Evolutionary conservation across 208 protist species (phyloP).

Genomic region (Leishmania mexicana): DNA sequence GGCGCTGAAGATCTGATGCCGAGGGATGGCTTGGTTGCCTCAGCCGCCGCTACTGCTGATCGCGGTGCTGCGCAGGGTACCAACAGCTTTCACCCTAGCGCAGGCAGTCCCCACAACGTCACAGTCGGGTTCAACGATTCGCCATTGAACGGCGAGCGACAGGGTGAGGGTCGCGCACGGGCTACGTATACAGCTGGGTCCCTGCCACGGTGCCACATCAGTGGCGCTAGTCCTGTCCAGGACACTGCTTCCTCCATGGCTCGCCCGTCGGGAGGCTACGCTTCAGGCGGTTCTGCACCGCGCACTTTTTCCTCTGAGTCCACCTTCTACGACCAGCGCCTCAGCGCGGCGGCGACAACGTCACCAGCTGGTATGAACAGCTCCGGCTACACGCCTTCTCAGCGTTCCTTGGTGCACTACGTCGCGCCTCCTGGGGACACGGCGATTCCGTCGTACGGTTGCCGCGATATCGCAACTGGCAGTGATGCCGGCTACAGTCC

Average conservation of each 20-base stretch:
- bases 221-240: conserved; percentile 9
- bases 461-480: conserved; percentile 14
- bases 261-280: neutral
- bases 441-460: conserved; percentile 12
- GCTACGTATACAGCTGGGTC: neutral
- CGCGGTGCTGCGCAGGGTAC: neutral
- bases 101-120: neutral
- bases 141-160: neutral
- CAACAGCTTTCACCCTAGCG: neutral
- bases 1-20: neutral
- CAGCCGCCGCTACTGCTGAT: neutral
- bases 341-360: conserved; percentile 1
- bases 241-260: neutral
- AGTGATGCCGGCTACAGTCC: conserved; percentile 31
- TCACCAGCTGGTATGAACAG: conserved; percentile 33
- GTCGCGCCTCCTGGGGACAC: conserved; percentile 1
- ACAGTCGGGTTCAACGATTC: neutral
- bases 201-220: conserved; percentile 1
- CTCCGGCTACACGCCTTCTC: conserved; percentile 27
- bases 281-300: neutral
- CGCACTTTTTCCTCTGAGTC: conserved; percentile 9
- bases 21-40: neutral
- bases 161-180: neutral
- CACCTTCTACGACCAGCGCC: conserved; percentile 7
- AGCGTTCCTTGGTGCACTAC: conserved; percentile 42